A percentile compares a stretch with the other conserved stretches of the same genome.
Evolutionary conservation across 176 grass and related monocot genomes (phyloP).

Genomic region (Triticum monococcum): DNA sequence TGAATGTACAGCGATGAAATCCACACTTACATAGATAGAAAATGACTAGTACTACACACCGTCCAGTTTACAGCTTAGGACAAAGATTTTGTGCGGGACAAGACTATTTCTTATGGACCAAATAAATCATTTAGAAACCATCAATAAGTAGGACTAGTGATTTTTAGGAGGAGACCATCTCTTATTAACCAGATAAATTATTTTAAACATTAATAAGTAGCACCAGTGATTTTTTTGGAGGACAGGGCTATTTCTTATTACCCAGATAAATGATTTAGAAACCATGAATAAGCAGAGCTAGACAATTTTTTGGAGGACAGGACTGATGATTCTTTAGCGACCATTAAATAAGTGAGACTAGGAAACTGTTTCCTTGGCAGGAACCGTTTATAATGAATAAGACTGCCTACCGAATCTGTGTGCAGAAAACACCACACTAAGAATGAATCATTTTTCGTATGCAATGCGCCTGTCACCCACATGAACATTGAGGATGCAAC

Average conservation of each 20-base stretch:
- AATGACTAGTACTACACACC: not conserved
- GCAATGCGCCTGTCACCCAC: no score
- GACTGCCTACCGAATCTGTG: no score
- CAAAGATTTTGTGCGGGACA: not conserved
- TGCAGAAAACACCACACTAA: not conserved
- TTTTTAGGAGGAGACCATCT: not conserved
- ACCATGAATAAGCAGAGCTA: no score
- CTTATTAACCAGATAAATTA: no score
- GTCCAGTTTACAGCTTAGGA: not conserved
- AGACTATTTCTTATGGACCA: not conserved
- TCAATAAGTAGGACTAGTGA: not conserved
- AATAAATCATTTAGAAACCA: not conserved
- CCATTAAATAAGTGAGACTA: no score
- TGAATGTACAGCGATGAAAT: not conserved
- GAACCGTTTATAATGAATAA: no score
- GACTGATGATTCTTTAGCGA: rapidly evolving
- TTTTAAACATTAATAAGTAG: no score
- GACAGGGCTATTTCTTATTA: no score
- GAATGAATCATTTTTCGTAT: not conserved
- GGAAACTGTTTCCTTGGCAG: no score
- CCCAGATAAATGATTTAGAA: not conserved
- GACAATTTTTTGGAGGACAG: no score
- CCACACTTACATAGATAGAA: not conserved
- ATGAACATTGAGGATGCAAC: not conserved
- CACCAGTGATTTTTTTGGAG: no score